Base-by-base conservation (phyloP, 441 rosid species). In the Adansonia grandidieri region DNA sequence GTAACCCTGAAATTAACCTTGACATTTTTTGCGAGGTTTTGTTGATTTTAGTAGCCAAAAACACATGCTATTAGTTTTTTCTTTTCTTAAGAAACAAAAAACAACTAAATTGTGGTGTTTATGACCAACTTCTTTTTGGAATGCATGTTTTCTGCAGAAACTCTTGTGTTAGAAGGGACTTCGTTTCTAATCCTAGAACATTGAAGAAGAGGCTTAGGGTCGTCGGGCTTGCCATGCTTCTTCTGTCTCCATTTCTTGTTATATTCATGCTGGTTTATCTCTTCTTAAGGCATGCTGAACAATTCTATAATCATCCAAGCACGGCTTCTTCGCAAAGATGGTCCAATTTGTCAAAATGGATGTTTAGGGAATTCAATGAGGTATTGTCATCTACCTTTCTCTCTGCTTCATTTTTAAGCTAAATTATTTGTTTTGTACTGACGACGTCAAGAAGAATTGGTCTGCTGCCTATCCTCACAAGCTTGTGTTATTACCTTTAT, bases 271-370 rank as follows among this genome's bases (percentile, higher is more conserved):
- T 94, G 81, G 96, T 96, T 50, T 96, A 93, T 88, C 95, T 94
- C 73, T 97, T 97, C 87, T 80, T 97, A 80, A 91, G 95, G 86
- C 99, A 97, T 73, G 99, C 98, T 75, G 98, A 97, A 80, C 98
- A 95, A 81, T 93, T 97, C 76, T 97, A 93, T 84, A 90, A 97
- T 85, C 98, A 97, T 88, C 98, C 99, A 51, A 92, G 93, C 84
- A 92, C 98, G 1, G 99, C 99, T 79, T 97, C 97, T n/a, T 93
- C 98, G 80, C 90, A 90, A 83, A 89, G 98, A 88, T 95, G 99
- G 99, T 97, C 98, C 77, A 97, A 97, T 88, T 86, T 97, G 88
- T 92, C 99, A 67, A 92, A 82, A 70, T 97, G 99, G 99, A 90
- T 93, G 60, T 92, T 90, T 82, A 91, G 99, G 86, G 99, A 97